Conservation (phyloP, 176 grass and related monocot genomes). For the Poa pratensis region DNA sequence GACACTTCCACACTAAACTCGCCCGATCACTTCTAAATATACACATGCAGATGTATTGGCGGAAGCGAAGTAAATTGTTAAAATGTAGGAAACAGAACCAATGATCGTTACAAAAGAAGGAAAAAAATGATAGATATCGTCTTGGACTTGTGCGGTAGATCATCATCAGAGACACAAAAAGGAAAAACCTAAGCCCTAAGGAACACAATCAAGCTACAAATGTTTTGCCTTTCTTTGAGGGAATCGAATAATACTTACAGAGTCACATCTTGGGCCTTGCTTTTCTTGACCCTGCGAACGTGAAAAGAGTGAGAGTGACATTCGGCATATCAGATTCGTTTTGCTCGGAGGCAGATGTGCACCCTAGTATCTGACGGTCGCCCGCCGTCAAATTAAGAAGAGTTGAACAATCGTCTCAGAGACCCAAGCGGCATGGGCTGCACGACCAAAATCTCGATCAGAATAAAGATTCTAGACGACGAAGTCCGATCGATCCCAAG, state of each 20-base stretch:
- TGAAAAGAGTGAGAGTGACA: neutral
- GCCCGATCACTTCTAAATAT: no score
- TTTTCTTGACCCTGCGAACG: neutral
- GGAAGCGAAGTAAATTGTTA: no score
- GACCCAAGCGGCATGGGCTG: slow-evolving; percentile 1
- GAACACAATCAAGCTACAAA: neutral
- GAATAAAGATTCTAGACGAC: neutral
- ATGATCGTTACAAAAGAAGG: no score
- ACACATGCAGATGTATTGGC: no score
- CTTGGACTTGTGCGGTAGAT: neutral
- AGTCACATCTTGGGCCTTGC: neutral
- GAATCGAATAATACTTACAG: neutral
- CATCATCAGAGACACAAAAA: neutral
- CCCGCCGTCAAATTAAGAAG: neutral
- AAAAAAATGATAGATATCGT: neutral
- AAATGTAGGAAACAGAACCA: no score
- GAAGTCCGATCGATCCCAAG: neutral
- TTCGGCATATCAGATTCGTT: neutral
- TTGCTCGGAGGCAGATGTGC: neutral
- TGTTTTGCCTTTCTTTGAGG: neutral
- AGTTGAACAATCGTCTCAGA: neutral
- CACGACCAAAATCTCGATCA: neutral
- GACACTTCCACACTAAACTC: no score
- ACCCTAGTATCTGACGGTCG: neutral
- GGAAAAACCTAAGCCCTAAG: neutral